phyloP scores from a whole-genome alignment of 805 yeast genomes.

The Monosporozyma servazzii region DNA sequence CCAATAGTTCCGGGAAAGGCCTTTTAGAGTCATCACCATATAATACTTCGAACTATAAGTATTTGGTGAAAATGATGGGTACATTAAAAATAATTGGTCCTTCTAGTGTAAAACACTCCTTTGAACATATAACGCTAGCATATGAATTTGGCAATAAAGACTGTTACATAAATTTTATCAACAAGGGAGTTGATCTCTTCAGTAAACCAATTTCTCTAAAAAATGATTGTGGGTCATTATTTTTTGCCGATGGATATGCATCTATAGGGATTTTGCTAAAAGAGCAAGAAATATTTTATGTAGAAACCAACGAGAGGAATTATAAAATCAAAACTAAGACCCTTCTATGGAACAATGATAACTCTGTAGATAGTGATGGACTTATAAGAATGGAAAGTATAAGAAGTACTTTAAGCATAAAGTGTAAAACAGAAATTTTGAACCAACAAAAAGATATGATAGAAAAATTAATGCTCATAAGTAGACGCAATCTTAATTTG shows the following conservation, averaged over 20 bases:
- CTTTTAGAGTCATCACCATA: constrained; percentile 11
- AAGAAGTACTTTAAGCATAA: neutral
- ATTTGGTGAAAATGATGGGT: constrained; percentile 8
- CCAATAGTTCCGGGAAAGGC: constrained; percentile 7
- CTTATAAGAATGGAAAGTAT: neutral
- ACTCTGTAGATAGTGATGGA: neutral
- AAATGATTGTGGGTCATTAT: constrained; percentile 13
- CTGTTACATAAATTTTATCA: constrained; percentile 10
- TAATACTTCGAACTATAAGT: neutral
- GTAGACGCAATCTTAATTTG: neutral
- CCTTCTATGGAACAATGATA: neutral
- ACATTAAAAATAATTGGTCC: constrained; percentile 5
- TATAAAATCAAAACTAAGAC: neutral
- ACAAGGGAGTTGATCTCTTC: constrained; percentile 8
- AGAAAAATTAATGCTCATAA: neutral
- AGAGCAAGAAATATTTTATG: constrained; percentile 1
- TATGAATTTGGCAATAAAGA: constrained; percentile 11
- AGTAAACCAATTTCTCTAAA: constrained; percentile 12
- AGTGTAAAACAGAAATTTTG: neutral
- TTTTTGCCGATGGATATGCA: constrained; percentile 11
- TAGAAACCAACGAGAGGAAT: neutral
- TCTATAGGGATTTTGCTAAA: constrained; percentile 14
- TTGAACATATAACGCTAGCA: constrained; percentile 6
- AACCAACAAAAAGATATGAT: neutral
- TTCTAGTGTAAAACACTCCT: constrained; percentile 2